Conservation (phyloP, 2,329 filamentous ascomycete genomes). For the Biscogniauxia marginata region DNA sequence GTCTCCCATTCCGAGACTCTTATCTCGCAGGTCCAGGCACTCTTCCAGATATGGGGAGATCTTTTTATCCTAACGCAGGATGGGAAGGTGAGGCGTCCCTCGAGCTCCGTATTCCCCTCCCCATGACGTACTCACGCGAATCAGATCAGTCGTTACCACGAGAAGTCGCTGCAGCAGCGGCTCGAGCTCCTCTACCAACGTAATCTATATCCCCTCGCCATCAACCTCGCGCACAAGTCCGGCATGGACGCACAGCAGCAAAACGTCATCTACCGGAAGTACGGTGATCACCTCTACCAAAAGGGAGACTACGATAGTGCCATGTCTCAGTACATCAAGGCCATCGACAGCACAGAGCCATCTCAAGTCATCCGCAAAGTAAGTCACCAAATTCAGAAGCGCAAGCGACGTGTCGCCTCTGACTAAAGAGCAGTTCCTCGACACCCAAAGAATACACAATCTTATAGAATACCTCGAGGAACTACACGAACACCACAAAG, state of each 20-base stretch:
- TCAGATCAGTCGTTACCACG: constrained; percentile 81
- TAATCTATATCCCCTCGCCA: constrained; percentile 87
- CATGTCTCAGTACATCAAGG: constrained; percentile 98
- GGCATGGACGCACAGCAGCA: constrained; percentile 79
- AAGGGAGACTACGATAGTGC: constrained; percentile 95
- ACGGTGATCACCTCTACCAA: constrained; percentile 91
- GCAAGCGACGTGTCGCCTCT: not conserved
- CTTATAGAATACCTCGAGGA: constrained; percentile 97
- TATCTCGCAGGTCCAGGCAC: constrained; percentile 72
- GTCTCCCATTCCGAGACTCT: constrained; percentile 87
- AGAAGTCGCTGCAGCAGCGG: constrained; percentile 86
- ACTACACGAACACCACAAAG: constrained; percentile 88
- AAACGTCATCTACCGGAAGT: constrained; percentile 88
- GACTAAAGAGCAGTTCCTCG: constrained; percentile 66
- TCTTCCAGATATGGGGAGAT: constrained; percentile 88
- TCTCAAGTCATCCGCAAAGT: constrained; percentile 95
- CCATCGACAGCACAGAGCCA: constrained; percentile 93
- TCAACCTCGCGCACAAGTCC: constrained; percentile 87
- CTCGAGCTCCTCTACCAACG: constrained; percentile 91
- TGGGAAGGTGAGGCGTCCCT: constrained; percentile 67
- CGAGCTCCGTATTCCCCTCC: not conserved
- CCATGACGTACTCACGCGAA: constrained; percentile 18
- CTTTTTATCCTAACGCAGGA: constrained; percentile 88
- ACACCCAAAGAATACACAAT: constrained; percentile 96
- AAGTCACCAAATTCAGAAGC: constrained; percentile 5